Conservation (phyloP, 129 eudicot species). For the sunflower (Helianthus annuus) region DNA sequence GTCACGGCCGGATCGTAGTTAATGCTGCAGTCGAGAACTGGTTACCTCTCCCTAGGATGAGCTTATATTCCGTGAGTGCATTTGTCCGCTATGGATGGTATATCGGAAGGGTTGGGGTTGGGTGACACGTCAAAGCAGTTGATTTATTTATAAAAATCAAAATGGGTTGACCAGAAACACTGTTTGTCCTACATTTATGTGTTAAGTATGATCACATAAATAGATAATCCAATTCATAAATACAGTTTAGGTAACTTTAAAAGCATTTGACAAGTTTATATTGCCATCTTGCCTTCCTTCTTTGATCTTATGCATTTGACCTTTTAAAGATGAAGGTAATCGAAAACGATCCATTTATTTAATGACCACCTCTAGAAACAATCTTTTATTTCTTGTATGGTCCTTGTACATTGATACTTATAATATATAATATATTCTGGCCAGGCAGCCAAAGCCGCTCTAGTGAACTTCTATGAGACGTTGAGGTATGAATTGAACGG, state of each 20-base stretch:
- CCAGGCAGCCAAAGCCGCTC: slow-evolving; percentile 95
- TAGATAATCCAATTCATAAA: not conserved
- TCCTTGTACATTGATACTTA: not conserved
- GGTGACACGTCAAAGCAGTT: not conserved
- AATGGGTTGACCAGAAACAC: not conserved
- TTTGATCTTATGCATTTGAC: not conserved
- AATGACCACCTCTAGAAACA: not conserved
- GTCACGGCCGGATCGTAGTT: slow-evolving; percentile 68
- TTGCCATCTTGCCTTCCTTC: not conserved
- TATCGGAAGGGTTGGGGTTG: not conserved
- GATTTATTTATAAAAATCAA: not conserved
- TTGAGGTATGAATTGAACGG: slow-evolving; percentile 74
- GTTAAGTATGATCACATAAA: not conserved
- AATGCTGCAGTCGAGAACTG: slow-evolving; percentile 96
- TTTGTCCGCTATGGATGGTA: not conserved
- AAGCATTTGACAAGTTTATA: not conserved
- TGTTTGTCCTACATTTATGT: not conserved
- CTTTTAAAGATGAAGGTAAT: not conserved
- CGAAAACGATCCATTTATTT: not conserved
- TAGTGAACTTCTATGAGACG: slow-evolving; percentile 87
- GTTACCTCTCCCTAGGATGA: slow-evolving; percentile 97
- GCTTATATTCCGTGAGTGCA: slow-evolving; percentile 83
- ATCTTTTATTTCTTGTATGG: not conserved
- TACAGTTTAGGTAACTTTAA: not conserved
- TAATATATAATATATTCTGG: slow-evolving; percentile 1